These are phyloP conservation scores for Jackrogersella multiformis DNA, from an alignment of 495 filamentous ascomycete genomes.

Conservation along the genomic window DNA sequence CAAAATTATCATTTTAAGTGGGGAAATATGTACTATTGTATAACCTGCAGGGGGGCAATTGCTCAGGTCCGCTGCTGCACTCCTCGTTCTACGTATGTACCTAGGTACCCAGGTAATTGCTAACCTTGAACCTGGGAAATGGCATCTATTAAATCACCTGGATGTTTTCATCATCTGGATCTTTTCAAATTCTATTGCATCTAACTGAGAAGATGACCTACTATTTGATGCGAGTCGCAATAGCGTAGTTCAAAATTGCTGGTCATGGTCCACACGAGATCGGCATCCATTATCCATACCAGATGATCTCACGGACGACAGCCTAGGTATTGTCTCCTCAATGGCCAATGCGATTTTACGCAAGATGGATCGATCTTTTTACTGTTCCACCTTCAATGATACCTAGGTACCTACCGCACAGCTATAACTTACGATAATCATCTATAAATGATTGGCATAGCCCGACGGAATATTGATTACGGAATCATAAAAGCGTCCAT, in stretches of 20 bases:
- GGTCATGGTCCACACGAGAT: conserved; percentile 2
- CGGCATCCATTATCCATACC: conserved; percentile 10
- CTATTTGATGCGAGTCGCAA: not conserved
- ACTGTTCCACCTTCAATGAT: conserved; percentile 23
- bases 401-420: conserved; percentile 5
- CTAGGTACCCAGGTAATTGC: no score
- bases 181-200: not conserved
- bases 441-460: conserved; percentile 8
- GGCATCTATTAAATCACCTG: no score
- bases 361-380: not conserved
- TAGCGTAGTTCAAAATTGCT: not conserved
- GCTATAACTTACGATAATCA: conserved; percentile 13
- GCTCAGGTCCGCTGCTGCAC: no score
- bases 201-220: not conserved
- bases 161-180: no score
- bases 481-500: conserved; percentile 16
- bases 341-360: conserved; percentile 14
- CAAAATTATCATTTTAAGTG: not conserved
- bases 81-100: not conserved
- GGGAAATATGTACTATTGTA: not conserved
- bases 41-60: no score
- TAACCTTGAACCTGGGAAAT: no score
- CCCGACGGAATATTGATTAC: conserved; percentile 20
- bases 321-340: not conserved
- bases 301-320: conserved; percentile 24